These are phyloP conservation scores for Thalassiosira hispida DNA, from an alignment of 352 stramenopile species.

Conservation along the genomic window DNA sequence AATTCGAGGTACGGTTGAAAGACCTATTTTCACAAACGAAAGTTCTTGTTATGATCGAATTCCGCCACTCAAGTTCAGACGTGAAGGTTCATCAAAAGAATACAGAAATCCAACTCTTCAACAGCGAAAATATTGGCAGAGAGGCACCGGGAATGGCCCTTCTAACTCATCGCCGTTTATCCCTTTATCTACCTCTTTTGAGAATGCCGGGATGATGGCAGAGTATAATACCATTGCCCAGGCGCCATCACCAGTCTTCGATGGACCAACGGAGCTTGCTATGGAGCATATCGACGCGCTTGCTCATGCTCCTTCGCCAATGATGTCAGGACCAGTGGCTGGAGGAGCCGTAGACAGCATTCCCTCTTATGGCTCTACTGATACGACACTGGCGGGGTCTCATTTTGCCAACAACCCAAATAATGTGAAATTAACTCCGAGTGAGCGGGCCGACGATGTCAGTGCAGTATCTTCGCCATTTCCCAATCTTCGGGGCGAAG, in stretches of 20 bases:
- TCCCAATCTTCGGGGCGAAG: slow-evolving; percentile 17
- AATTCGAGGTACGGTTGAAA: slow-evolving; percentile 63
- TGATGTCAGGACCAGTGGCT: background rate
- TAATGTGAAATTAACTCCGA: slow-evolving; percentile 1
- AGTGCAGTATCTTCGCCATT: slow-evolving; percentile 15
- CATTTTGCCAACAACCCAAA: background rate
- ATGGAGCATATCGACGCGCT: slow-evolving; percentile 1
- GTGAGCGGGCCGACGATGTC: slow-evolving; percentile 1
- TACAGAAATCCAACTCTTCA: background rate
- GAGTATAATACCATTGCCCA: background rate
- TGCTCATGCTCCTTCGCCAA: background rate
- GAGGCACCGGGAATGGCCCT: too few relatives aligned
- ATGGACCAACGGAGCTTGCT: slow-evolving; percentile 14
- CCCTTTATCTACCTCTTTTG: slow-evolving; percentile 1
- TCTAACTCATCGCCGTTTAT: slow-evolving; percentile 1
- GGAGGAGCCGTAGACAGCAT: background rate
- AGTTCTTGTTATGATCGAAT: background rate
- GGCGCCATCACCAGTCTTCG: background rate
- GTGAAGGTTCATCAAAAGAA: background rate
- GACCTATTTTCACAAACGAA: background rate
- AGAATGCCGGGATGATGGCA: background rate
- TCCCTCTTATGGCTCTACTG: slow-evolving; percentile 23
- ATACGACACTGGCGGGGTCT: background rate
- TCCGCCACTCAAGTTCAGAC: background rate
- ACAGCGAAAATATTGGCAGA: slow-evolving; percentile 4